Evolutionary conservation across 2,329 filamentous ascomycete genomes (phyloP).

Genomic region (Metarhizium robertsii): DNA sequence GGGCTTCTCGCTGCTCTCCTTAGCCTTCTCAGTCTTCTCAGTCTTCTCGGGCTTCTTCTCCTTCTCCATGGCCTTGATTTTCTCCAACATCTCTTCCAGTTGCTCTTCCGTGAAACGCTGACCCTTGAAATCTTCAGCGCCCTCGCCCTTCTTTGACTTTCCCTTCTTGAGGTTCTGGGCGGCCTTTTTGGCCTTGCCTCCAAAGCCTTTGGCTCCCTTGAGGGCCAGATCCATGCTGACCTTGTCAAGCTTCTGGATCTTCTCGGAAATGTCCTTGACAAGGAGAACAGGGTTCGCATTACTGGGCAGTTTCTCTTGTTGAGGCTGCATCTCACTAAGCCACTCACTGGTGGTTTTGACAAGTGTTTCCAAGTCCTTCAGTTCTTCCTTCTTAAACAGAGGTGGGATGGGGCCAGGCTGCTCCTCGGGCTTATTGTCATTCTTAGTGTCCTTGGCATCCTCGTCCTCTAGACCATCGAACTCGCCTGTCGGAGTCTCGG

Average conservation of each 20-base stretch:
- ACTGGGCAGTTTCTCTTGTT: slow-evolving; percentile 60
- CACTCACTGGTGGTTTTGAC: slow-evolving; percentile 58
- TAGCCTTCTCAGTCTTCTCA: slow-evolving; percentile 15
- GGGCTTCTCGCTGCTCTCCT: slow-evolving; percentile 15
- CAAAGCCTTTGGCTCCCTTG: slow-evolving; percentile 49
- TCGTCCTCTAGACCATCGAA: slow-evolving; percentile 77
- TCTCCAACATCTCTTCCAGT: slow-evolving; percentile 34
- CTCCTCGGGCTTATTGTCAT: slow-evolving; percentile 34
- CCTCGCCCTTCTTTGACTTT: slow-evolving; percentile 25
- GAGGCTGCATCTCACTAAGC: slow-evolving; percentile 62
- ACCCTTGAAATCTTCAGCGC: slow-evolving; percentile 30
- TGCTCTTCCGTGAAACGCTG: slow-evolving; percentile 24
- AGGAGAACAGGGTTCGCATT: slow-evolving; percentile 69
- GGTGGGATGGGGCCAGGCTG: slow-evolving; percentile 48
- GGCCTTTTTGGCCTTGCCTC: slow-evolving; percentile 30
- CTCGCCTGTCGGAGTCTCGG: slow-evolving; percentile 42
- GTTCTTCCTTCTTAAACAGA: slow-evolving; percentile 64
- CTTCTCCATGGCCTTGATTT: slow-evolving; percentile 22
- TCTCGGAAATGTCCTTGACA: slow-evolving; percentile 59
- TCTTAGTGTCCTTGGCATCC: slow-evolving; percentile 28
- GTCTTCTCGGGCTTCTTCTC: slow-evolving; percentile 17
- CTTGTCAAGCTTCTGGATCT: slow-evolving; percentile 63
- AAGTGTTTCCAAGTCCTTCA: slow-evolving; percentile 53
- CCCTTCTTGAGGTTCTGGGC: slow-evolving; percentile 24
- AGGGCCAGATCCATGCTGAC: slow-evolving; percentile 60